Base-by-base conservation (phyloP, 1,139 yeast species). In the Eremothecium coryli region DNA sequence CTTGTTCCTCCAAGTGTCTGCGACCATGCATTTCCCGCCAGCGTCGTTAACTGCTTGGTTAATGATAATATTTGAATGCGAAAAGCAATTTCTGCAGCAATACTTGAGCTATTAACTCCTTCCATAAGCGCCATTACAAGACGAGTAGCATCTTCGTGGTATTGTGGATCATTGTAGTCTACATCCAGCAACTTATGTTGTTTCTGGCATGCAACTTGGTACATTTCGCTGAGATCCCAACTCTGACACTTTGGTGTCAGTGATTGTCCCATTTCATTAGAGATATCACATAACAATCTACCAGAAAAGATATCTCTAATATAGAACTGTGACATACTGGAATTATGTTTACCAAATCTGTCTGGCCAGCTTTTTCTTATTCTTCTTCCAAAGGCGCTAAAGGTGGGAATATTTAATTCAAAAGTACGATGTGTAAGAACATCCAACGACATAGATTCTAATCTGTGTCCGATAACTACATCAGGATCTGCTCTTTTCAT, bases 11-110 rank as follows among this genome's bases (percentile, higher is more conserved):
- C 77, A 37, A 93, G 66, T 0, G 98, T 90, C 46, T 84, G 86
- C 2, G 94, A 74, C 99, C 99, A 93, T 0, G 96, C 90, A 56
- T 90, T 93, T 48, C 99, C 99, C 1, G 98, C 97, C 44, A 93
- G 65, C 46, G 81, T 82, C 4, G 99, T 90, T 52, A 93, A 68
- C 54, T 88, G 96, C 50, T 85, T 84, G 0, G 97, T 82, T 41
- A 93, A 67, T 1, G 96, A 84, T 38, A 93, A 64, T 40, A 90
- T 80, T 58, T 93, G 98, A 38, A 78, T 74, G 40, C 80, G 69
- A 54, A 85, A 76, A 0, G 95, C 88, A 42, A 90, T 68, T 46
- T 77, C 81, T 1, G 90, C 85, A 7, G 88, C 68, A 37, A 81
- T 74, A 31, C 60, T 65, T n/a, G 90, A 82, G 50, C 78, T 80